Percentiles rank a stretch among this genome's conserved stretches.
phyloP scores from a whole-genome alignment of 2,329 filamentous ascomycete genomes.

The Myotisia sp. region DNA sequence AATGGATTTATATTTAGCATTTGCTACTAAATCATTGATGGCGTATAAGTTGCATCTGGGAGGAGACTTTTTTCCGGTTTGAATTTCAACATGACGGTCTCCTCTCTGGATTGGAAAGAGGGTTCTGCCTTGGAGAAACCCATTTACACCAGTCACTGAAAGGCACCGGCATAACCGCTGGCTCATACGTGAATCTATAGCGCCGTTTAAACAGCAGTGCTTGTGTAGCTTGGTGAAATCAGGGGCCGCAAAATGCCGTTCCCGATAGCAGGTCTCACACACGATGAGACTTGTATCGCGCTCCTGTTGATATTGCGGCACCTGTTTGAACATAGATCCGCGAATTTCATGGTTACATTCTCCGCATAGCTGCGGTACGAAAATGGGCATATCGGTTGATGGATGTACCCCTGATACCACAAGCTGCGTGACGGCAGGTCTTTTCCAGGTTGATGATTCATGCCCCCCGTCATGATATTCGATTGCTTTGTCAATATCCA shows the following conservation, averaged over 20 bases:
- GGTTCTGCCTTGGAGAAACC: no score
- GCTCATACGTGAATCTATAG: neutral
- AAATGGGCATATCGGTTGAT: constrained; percentile 8
- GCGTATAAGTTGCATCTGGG: neutral
- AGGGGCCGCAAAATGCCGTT: constrained; percentile 17
- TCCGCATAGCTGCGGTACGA: constrained; percentile 9
- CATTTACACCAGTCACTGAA: no score
- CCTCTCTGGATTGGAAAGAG: neutral
- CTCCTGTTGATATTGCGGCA: no score
- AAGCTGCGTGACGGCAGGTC: neutral
- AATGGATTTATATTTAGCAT: neutral
- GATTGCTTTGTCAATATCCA: constrained; percentile 29
- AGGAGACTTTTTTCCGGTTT: no score
- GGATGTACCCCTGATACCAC: neutral
- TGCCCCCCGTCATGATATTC: constrained; percentile 16
- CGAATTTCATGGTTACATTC: constrained; percentile 15
- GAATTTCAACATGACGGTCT: neutral
- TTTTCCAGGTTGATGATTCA: neutral
- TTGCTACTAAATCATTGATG: neutral
- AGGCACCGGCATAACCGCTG: neutral
- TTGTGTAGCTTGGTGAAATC: constrained; percentile 18
- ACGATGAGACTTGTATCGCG: constrained; percentile 11
- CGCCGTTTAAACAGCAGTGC: constrained; percentile 16
- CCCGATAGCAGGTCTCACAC: constrained; percentile 26
- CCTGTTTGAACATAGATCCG: constrained; percentile 17